Percentiles rank a stretch among this genome's conserved stretches.
Evolutionary conservation across 2,329 filamentous ascomycete species (phyloP).

Genomic region (Fusarium multiceps): DNA sequence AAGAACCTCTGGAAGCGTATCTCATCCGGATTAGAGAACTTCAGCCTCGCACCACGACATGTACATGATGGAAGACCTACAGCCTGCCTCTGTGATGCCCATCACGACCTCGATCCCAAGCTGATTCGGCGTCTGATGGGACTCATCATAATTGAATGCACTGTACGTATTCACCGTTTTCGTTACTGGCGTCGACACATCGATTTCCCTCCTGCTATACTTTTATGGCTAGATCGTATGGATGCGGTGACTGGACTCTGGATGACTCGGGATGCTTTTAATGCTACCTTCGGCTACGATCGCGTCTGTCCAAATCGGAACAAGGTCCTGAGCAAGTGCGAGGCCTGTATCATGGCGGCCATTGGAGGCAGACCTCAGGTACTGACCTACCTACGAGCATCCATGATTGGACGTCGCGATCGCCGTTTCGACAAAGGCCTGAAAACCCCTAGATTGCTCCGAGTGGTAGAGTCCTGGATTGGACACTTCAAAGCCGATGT

Average conservation of each 20-base stretch:
- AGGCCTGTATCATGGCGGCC: conserved; percentile 64
- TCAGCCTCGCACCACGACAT: conserved; percentile 10
- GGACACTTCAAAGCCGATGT: conserved; percentile 43
- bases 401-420: conserved; percentile 54
- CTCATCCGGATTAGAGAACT: conserved; percentile 45
- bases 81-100: conserved; percentile 56
- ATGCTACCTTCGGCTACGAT: conserved; percentile 50
- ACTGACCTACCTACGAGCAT: conserved; percentile 59
- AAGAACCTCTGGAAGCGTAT: conserved; percentile 49
- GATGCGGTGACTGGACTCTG: conserved; percentile 51
- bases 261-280: conserved; percentile 53
- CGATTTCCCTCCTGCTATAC: conserved; percentile 11
- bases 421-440: conserved; percentile 28
- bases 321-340: conserved; percentile 54
- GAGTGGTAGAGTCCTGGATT: conserved; percentile 60
- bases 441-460: conserved; percentile 51
- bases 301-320: conserved; percentile 33
- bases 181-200: conserved; percentile 40
- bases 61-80: conserved; percentile 38
- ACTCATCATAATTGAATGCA: conserved; percentile 57
- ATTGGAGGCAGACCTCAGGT: conserved; percentile 58
- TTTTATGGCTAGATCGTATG: conserved; percentile 45
- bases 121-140: conserved; percentile 59
- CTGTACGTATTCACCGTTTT: conserved; percentile 47
- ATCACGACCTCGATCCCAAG: conserved; percentile 55